Base-by-base conservation (phyloP, 1,284 basidiomycete genomes). In the Tylopilus sp. region DNA sequence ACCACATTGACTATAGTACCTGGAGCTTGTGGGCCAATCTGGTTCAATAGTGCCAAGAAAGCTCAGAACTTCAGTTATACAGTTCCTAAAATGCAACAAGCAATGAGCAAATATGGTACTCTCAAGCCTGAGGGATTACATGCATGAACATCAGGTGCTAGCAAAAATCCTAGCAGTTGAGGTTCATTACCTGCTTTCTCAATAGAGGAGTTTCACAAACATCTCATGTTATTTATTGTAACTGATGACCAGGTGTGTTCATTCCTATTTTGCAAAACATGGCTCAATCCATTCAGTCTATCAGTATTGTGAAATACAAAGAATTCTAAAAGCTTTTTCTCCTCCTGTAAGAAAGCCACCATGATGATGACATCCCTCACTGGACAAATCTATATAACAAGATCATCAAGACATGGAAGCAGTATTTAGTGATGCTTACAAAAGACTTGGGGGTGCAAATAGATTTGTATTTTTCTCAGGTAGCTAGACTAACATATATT, bases 281-380 rank as follows among this genome's bases (percentile, higher is more conserved):
- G n/a, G 29, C 29, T 51, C 6, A 51, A 19, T 18, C 33, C 24
- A 15, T 16, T 12, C 18, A 53, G 59, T 44, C 52, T 38, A 32
- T 62, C 18, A 44, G 55, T 24, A 6, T 65, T 24, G 33, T 62
- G 1, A 33, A 65, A 22, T 15, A 9, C 22, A 49, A 33, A 47
- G 60, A 65, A 24, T 65, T 65, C 44, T 15, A 44, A 5, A 12
- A 56, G 19, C 64, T 65, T 8, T 51, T 65, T 0, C 36, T 62
- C 6, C 18, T 65, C 26, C 55, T 65, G 4, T 29, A n/a, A 22
- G 36, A 62, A 39, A 51, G 38, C 32, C 38, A 62, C 12, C 44
- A 13, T 15, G 57, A 62, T 13, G 16, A 10, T 6, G 26, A 62
- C 13, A 62, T 65, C 6, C 64, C 60, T 41, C 49, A 39, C 22